Percentiles rank a stretch among this genome's conserved stretches.
Evolutionary conservation across 305 asterid genomes (phyloP).

Genomic region (Solanum chacoense): DNA sequence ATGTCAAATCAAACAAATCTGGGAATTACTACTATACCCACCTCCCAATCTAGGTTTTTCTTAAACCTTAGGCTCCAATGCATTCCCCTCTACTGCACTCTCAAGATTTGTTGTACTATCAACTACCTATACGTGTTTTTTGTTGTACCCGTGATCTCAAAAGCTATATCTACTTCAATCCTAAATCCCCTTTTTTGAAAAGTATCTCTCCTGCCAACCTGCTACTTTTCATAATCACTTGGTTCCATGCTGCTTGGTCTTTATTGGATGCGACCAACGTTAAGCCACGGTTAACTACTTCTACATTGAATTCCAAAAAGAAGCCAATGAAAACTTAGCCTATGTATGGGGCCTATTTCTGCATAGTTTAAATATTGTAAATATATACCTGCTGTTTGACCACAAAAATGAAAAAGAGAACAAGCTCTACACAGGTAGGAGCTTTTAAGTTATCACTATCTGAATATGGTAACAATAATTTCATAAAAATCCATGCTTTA

Average conservation of each 20-base stretch:
- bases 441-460: background rate
- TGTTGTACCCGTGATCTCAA: background rate
- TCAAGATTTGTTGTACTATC: background rate
- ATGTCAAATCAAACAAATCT: background rate
- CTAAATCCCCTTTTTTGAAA: background rate
- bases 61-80: background rate
- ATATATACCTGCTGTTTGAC: background rate
- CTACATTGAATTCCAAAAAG: background rate
- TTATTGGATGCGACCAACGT: background rate
- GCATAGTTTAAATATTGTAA: background rate
- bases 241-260: background rate
- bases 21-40: background rate
- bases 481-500: background rate
- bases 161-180: background rate
- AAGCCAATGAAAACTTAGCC: background rate
- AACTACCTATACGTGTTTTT: background rate
- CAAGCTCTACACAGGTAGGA: background rate
- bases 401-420: background rate
- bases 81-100: background rate
- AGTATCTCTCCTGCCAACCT: background rate
- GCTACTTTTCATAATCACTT: background rate
- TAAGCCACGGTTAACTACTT: background rate
- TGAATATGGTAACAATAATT: background rate
- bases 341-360: background rate
- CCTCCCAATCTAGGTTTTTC: background rate